Percentiles rank a stretch among this genome's conserved stretches.
phyloP scores from a whole-genome alignment of 2,329 filamentous ascomycete species.

The Leptographium wingfieldii region DNA sequence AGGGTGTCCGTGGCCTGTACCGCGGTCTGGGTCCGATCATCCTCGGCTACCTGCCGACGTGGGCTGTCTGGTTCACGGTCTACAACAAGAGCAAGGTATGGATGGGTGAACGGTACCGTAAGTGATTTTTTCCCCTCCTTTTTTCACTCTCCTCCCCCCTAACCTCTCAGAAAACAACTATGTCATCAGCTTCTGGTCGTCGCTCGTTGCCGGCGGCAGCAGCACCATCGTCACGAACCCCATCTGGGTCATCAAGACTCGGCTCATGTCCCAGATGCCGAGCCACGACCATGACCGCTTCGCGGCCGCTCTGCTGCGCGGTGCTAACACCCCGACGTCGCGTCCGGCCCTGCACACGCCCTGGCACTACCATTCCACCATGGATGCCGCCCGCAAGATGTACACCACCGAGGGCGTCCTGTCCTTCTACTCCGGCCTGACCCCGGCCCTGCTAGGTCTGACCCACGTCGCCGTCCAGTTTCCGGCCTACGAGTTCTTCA shows the following conservation, averaged over 20 bases:
- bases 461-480: conserved; percentile 97
- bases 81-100: conserved; percentile 81
- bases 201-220: conserved; percentile 78
- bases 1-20: conserved; percentile 84
- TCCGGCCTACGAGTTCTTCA: conserved; percentile 87
- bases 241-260: conserved; percentile 98
- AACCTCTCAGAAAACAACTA: conserved; percentile 52
- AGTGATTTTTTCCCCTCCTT: conserved; percentile 10
- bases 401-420: conserved; percentile 76
- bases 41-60: conserved; percentile 89
- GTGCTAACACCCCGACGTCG: conserved; percentile 40
- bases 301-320: conserved; percentile 26
- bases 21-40: conserved; percentile 89
- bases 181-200: conserved; percentile 75
- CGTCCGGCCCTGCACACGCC: conserved; percentile 48
- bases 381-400: conserved; percentile 93
- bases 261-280: conserved; percentile 82
- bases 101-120: conserved; percentile 55
- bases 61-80: conserved; percentile 95
- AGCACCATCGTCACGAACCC: conserved; percentile 93
- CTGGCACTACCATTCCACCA: conserved; percentile 83
- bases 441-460: conserved; percentile 80
- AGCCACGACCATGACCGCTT: conserved; percentile 32
- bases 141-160: neutral
- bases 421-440: conserved; percentile 91